A percentile compares a stretch with the other conserved stretches of the same genome.
These are phyloP conservation scores for Lentinula lateritia DNA, from an alignment of 768 basidiomycete genomes.

Conservation along the genomic window DNA sequence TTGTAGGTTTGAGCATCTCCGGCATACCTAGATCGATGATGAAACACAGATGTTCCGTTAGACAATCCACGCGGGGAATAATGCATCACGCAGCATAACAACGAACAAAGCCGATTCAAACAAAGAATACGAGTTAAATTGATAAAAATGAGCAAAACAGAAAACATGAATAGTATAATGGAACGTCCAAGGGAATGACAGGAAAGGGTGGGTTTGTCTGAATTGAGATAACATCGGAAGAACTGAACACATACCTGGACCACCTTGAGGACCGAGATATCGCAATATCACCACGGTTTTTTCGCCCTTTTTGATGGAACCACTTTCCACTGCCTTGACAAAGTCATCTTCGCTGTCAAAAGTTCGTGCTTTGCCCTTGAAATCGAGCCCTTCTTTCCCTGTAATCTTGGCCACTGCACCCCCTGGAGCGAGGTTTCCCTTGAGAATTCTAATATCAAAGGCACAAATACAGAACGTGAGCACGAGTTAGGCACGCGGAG, in stretches of 20 bases:
- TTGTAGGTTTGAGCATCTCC: slow-evolving; percentile 98
- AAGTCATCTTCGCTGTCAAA: slow-evolving; percentile 92
- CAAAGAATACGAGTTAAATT: not conserved
- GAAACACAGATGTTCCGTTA: not conserved
- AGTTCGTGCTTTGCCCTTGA: slow-evolving; percentile 86
- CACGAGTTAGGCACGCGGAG: slow-evolving; percentile 7
- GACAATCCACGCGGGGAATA: not conserved
- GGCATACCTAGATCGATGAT: slow-evolving; percentile 68
- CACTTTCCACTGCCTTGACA: slow-evolving; percentile 80
- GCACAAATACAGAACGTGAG: not conserved
- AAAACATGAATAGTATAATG: slow-evolving; percentile 7
- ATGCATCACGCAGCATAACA: not conserved
- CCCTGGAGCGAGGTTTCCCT: slow-evolving; percentile 89
- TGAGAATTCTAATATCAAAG: slow-evolving; percentile 59
- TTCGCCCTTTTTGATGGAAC: slow-evolving; percentile 88
- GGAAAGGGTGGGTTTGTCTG: not conserved
- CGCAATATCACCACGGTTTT: slow-evolving; percentile 95
- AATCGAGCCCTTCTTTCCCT: slow-evolving; percentile 87
- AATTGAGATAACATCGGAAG: not conserved
- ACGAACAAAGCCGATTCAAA: slow-evolving; percentile 1
- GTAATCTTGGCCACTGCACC: slow-evolving; percentile 98
- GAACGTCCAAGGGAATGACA: not conserved
- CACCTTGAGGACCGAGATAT: slow-evolving; percentile 95
- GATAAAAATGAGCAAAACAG: not conserved
- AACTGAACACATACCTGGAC: slow-evolving; percentile 53